A percentile compares a stretch with the other conserved stretches of the same genome.
phyloP scores from a whole-genome alignment of 176 grass and related monocot species.

The Avena eriantha region DNA sequence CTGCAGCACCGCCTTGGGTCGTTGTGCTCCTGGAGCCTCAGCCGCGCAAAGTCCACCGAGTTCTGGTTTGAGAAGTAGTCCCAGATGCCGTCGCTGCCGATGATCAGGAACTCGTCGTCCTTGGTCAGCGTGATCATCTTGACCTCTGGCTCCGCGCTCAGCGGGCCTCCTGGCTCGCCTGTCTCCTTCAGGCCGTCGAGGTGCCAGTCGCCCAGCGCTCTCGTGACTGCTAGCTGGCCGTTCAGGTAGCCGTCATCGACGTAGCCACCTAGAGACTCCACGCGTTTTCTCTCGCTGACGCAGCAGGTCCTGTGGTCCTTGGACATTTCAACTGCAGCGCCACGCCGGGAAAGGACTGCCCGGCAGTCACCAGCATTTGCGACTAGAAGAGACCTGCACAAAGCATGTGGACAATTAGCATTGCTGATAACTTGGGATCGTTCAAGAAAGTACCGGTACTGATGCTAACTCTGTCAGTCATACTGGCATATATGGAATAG shows the following conservation, averaged over 20 bases:
- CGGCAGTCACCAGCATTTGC: constrained; percentile 97
- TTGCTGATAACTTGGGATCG: not conserved
- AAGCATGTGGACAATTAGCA: constrained; percentile 1
- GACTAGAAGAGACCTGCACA: constrained; percentile 82
- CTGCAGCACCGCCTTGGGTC: constrained; percentile 73
- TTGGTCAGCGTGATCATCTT: constrained; percentile 69
- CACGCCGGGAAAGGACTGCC: constrained; percentile 77
- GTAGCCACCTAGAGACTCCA: constrained; percentile 79
- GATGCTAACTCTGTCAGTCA: too few species aligned
- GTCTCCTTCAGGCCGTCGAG: constrained; percentile 77
- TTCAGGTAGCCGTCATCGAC: constrained; percentile 84
- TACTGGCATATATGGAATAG: too few species aligned
- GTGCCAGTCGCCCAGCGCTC: constrained; percentile 89
- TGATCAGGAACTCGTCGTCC: constrained; percentile 92
- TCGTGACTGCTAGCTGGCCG: constrained; percentile 70
- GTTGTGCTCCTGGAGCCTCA: constrained; percentile 81
- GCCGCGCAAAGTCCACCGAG: constrained; percentile 69
- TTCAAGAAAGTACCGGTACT: too few species aligned
- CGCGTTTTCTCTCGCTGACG: constrained; percentile 58
- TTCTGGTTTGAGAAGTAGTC: constrained; percentile 94
- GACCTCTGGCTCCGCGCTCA: constrained; percentile 87
- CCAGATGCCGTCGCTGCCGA: constrained; percentile 91
- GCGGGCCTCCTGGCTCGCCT: constrained; percentile 51
- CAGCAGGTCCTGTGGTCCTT: constrained; percentile 80
- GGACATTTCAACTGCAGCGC: constrained; percentile 78